Evolutionary conservation across 139 green algal species (phyloP).

Genomic region (Chlorella sp.): DNA sequence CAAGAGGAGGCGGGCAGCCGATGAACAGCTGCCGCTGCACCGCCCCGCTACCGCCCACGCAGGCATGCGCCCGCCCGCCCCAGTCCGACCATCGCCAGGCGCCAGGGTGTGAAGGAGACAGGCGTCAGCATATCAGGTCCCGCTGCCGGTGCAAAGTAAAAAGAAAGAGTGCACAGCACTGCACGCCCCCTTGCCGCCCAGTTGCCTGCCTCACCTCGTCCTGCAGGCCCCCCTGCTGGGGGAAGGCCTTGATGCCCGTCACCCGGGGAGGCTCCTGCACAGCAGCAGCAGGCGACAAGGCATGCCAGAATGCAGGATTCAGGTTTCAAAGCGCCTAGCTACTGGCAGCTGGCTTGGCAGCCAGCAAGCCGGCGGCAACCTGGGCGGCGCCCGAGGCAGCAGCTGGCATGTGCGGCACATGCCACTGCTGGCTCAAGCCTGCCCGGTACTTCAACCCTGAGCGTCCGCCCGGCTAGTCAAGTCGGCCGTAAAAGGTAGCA

Average conservation of each 20-base stretch:
- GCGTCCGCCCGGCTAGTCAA: too few relatives aligned
- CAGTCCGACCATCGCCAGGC: too few relatives aligned
- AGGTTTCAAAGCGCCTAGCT: not conserved
- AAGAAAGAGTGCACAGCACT: too few relatives aligned
- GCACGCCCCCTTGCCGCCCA: not conserved
- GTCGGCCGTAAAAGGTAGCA: too few relatives aligned
- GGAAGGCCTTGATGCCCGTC: conserved; percentile 14
- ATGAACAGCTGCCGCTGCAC: too few relatives aligned
- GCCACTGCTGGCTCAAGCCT: not conserved
- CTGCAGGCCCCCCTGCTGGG: conserved; percentile 6
- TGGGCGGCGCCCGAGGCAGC: not conserved
- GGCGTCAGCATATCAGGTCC: too few relatives aligned
- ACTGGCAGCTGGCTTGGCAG: not conserved
- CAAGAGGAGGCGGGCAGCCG: too few relatives aligned
- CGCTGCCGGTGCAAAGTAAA: too few relatives aligned
- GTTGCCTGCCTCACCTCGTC: not conserved
- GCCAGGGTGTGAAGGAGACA: too few relatives aligned
- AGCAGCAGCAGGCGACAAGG: not conserved
- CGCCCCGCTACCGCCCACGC: too few relatives aligned
- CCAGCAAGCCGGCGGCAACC: not conserved
- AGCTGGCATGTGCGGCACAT: not conserved
- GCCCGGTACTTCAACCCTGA: too few relatives aligned
- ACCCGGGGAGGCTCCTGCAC: conserved; percentile 11
- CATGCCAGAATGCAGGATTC: not conserved
- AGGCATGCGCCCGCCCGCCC: too few relatives aligned